phyloP scores from a whole-genome alignment of 768 basidiomycete species.

The Wakefieldia striispora region DNA sequence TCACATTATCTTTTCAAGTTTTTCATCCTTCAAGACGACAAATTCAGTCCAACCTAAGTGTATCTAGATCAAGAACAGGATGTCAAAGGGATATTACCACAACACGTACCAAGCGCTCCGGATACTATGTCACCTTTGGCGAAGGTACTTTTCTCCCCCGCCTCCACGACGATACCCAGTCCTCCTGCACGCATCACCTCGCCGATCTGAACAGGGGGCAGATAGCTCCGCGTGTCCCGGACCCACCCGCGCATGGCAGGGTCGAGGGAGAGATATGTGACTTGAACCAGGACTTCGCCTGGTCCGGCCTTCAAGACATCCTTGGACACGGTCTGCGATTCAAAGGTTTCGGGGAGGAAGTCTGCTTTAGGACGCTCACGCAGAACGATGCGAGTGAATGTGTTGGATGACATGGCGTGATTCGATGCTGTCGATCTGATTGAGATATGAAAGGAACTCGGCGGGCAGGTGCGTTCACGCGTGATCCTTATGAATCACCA shows the following conservation, averaged over 20 bases:
- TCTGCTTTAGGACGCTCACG: slow-evolving; percentile 67
- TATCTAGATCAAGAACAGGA: not conserved
- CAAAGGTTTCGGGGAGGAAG: slow-evolving; percentile 75
- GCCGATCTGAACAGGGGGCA: slow-evolving; percentile 70
- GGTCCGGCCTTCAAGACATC: slow-evolving; percentile 49
- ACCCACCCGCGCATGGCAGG: slow-evolving; percentile 90
- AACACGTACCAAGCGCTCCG: slow-evolving; percentile 54
- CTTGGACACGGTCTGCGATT: slow-evolving; percentile 51
- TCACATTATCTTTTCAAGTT: slow-evolving; percentile 54
- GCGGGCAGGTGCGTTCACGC: too few species aligned
- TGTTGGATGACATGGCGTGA: slow-evolving; percentile 19
- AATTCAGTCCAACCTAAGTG: slow-evolving; percentile 76
- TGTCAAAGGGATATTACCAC: not conserved
- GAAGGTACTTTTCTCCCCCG: slow-evolving; percentile 52
- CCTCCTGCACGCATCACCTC: slow-evolving; percentile 75
- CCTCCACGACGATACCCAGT: slow-evolving; percentile 63
- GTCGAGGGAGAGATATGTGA: slow-evolving; percentile 78
- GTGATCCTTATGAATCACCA: too few species aligned
- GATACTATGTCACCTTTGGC: slow-evolving; percentile 68
- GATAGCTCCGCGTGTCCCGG: slow-evolving; percentile 66
- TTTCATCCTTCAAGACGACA: slow-evolving; percentile 54
- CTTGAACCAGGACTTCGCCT: slow-evolving; percentile 66
- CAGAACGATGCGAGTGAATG: slow-evolving; percentile 71
- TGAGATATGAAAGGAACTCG: not conserved
- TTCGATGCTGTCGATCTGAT: too few species aligned